Base-by-base conservation (phyloP, 345 rosid genomes). In the Lenwebbia sp. region DNA sequence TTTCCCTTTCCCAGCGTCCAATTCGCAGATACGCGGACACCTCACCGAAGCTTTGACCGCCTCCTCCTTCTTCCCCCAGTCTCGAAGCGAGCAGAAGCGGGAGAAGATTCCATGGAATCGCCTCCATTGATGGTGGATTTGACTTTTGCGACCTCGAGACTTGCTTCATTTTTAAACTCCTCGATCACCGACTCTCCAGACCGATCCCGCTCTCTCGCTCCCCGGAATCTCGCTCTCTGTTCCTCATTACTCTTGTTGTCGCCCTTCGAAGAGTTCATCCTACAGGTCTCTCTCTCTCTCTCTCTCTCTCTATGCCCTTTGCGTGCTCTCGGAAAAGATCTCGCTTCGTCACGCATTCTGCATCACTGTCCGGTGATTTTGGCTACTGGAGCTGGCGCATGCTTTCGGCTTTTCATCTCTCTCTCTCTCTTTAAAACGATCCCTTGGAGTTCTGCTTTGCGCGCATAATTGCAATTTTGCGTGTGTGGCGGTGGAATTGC, bases 291-390 rank as follows among this genome's bases (percentile, higher is more conserved):
- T 65, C 41, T 65, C 47, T 65, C 75, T 62, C 75, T 23, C 58
- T 54, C 85, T 53, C 17, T 9, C 11, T 55, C 7, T 8, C 70
- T 52, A 9, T 21, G 7, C 75, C 57, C 86, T 85, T 85, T 85
- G 86, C 86, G 83, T 85, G 86, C 55, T 53, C 86, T 13, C 26
- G 40, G 55, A 75, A 85, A 85, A 85, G 83, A 41, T 60, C 49
- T 52, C 15, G 40, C 65, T 58, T 49, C 55, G 54, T 62, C 52
- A 84, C 57, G 82, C 75, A 51, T 10, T 49, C 54, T 49, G 25
- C 53, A 74, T 52, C 44, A 2, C 13, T 22, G 13, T 37, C 78
- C 0, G 44, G 78, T 5, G 78, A 40, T 37, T 65, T 37, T 4
- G 23, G 23, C 76, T 30, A 54, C 56, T 65, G 23, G 41, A 65